Percentiles rank a stretch among this genome's conserved stretches.
phyloP scores from a whole-genome alignment of 1,284 basidiomycete species.

The Trametes versicolor region DNA sequence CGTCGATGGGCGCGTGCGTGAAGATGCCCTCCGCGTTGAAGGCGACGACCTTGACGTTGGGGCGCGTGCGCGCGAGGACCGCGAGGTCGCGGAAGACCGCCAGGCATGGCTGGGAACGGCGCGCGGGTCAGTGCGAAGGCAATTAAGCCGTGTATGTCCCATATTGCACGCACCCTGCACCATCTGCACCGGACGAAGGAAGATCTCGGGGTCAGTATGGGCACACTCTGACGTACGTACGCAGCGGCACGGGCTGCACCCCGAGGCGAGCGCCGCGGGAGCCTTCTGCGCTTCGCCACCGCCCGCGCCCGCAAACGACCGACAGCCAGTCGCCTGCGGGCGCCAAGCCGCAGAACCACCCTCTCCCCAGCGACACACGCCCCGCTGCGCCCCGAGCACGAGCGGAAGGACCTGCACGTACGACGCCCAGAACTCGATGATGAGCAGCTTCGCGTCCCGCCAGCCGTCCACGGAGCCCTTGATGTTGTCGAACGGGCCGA shows the following conservation, averaged over 20 bases:
- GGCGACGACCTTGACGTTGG: constrained; percentile 44
- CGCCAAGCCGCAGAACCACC: background rate
- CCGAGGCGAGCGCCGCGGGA: constrained; percentile 22
- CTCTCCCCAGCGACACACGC: background rate
- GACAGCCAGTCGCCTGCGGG: constrained; percentile 4
- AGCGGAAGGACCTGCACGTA: constrained; percentile 31
- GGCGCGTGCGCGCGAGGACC: constrained; percentile 37
- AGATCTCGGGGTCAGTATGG: constrained; percentile 34
- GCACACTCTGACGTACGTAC: constrained; percentile 28
- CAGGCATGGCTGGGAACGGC: constrained; percentile 43
- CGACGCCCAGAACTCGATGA: constrained; percentile 48
- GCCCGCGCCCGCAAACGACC: constrained; percentile 14
- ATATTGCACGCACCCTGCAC: constrained; percentile 40
- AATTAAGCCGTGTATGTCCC: constrained; percentile 36
- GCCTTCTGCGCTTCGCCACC: background rate
- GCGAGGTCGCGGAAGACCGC: constrained; percentile 44
- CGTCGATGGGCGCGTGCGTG: constrained; percentile 42
- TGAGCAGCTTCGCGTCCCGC: constrained; percentile 41
- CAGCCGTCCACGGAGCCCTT: constrained; percentile 43
- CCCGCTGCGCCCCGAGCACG: background rate
- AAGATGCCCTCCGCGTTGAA: constrained; percentile 48
- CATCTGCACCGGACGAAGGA: constrained; percentile 32
- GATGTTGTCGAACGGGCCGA: constrained; percentile 41
- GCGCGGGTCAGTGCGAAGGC: constrained; percentile 31
- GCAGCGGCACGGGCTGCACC: constrained; percentile 13